These are phyloP conservation scores for Yarrowia osloensis DNA, from an alignment of 805 yeast species.

Conservation along the genomic window DNA sequence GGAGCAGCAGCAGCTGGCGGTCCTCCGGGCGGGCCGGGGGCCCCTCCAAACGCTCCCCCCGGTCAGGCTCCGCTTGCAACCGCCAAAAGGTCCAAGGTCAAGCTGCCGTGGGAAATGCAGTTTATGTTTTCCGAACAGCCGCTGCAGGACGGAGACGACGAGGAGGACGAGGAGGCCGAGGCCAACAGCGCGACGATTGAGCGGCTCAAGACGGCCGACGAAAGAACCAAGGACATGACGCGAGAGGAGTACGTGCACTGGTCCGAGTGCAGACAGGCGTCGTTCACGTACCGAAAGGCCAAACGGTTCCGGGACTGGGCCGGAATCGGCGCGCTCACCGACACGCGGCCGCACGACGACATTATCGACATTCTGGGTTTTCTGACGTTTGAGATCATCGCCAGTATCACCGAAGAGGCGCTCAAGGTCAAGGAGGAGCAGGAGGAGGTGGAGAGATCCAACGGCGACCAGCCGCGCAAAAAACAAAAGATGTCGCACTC, in stretches of 20 bases:
- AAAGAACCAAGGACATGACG: conserved; percentile 90
- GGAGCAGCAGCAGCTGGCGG: not conserved
- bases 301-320: conserved; percentile 97
- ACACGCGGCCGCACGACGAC: conserved; percentile 91
- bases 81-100: conserved; percentile 68
- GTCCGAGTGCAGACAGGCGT: conserved; percentile 98
- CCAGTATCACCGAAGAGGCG: conserved; percentile 91
- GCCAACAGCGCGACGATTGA: conserved; percentile 87
- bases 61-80: conserved; percentile 36
- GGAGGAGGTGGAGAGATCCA: conserved; percentile 54
- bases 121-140: conserved; percentile 94
- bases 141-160: conserved; percentile 62
- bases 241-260: conserved; percentile 97
- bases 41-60: not conserved
- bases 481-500: conserved; percentile 21
- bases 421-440: conserved; percentile 73
- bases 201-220: conserved; percentile 88
- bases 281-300: conserved; percentile 92
- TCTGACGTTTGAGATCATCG: conserved; percentile 93
- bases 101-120: conserved; percentile 93
- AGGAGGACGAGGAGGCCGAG: conserved; percentile 87
- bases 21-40: not conserved
- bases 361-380: conserved; percentile 95
- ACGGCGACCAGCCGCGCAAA: conserved; percentile 47
- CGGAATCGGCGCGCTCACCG: conserved; percentile 78